Base-by-base conservation (phyloP, 2,329 filamentous ascomycete genomes). In the Botrytis byssoidea region DNA sequence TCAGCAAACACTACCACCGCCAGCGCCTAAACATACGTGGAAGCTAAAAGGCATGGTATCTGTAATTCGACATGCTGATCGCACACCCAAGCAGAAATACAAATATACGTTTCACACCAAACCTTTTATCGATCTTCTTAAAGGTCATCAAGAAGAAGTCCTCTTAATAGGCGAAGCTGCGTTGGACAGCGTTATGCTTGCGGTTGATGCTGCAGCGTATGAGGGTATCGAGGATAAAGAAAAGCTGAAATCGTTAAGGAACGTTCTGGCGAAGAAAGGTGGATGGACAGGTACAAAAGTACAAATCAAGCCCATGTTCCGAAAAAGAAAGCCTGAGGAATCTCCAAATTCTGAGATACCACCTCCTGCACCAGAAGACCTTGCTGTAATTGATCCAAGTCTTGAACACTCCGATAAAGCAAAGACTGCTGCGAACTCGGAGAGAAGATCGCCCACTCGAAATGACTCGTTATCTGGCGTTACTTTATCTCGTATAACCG, bases 291-390 rank as follows among this genome's bases (percentile, higher is more conserved):
- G 96, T 0, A 99, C 96, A 1, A 99, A 99, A 82, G 94, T 99
- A 3, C 96, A 99, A 83, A 98, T 99, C 82, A 99, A 99, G 83
- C 96, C 96, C 16, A 97, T 99, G 94, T 99, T 99, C 83, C 91
- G 95, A 70, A 97, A 95, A 84, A 91, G 94, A 79, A 93, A 90
- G 79, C 88, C 90, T 4, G 89, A 92, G 69, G 89, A 91, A 76
- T 37, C 65, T 25, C 9, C 29, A 29, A 42, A 29, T 55, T 64
- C 71, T 3, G 65, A 63, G 40, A 55, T 37, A 44, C 55, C 57
- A 22, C 48, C 44, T 32, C 69, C 51, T 46, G 59, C 55, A 18
- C 61, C 60, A 12, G 68, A 74, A 37, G 37, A 69, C 12, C 51
- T 51, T 57, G 35, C 60, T 20, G 42, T 44, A 25, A 20, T 59